Evolutionary conservation across 192 early-diverging fungal species (phyloP).

Genomic region (Funneliformis mosseae): DNA sequence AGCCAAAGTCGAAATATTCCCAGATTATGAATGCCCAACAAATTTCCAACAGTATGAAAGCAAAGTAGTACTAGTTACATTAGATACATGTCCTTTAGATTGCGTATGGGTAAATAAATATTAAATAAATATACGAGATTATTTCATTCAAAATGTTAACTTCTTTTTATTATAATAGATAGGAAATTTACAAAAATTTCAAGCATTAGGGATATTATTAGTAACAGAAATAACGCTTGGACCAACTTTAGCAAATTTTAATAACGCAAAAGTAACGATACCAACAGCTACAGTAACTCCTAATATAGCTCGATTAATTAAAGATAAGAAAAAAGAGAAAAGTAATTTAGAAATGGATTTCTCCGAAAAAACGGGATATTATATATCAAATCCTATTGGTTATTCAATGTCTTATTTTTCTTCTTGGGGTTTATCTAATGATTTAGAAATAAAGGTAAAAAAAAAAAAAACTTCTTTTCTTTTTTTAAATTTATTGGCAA

Average conservation of each 20-base stretch:
- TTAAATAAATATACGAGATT: neutral
- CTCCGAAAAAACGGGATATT: neutral
- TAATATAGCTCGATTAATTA: neutral
- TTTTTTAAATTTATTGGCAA: neutral
- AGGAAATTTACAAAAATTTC: neutral
- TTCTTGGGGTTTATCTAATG: neutral
- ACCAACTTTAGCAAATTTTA: neutral
- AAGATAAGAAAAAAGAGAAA: neutral
- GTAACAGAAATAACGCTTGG: neutral
- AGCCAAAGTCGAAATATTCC: neutral
- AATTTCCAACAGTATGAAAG: neutral
- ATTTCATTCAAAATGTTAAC: neutral
- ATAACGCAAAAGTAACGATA: neutral
- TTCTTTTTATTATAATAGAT: neutral
- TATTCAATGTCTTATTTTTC: neutral
- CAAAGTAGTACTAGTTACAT: neutral
- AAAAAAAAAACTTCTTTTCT: neutral
- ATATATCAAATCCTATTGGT: neutral
- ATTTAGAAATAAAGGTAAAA: conserved; percentile 3
- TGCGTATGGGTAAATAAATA: neutral
- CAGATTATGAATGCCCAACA: neutral
- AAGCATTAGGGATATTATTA: neutral
- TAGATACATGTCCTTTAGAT: neutral
- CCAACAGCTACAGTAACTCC: neutral
- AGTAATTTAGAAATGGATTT: neutral